Evolutionary conservation across 768 basidiomycete genomes (phyloP).

Genomic region (Tremella fuciformis): DNA sequence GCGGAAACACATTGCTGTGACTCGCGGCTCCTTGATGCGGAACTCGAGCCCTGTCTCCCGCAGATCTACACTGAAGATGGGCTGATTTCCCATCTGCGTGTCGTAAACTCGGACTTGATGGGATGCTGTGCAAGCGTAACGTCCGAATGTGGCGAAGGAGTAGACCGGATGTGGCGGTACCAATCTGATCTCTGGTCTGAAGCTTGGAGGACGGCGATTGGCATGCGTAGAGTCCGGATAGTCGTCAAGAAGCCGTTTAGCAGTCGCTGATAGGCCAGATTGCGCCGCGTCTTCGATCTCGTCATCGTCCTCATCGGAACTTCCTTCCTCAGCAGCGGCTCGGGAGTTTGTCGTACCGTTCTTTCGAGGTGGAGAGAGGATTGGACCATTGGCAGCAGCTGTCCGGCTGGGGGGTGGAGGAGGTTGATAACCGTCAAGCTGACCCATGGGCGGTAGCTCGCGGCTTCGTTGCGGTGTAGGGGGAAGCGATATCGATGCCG

Average conservation of each 20-base stretch:
- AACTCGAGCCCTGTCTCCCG: constrained; percentile 59
- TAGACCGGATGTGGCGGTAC: constrained; percentile 35
- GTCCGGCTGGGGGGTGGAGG: constrained; percentile 42
- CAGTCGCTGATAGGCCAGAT: constrained; percentile 17
- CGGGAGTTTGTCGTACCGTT: constrained; percentile 8
- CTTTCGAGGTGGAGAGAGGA: constrained; percentile 22
- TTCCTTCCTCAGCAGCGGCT: constrained; percentile 24
- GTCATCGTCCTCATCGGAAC: constrained; percentile 46
- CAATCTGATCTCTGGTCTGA: constrained; percentile 46
- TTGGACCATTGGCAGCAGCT: constrained; percentile 8
- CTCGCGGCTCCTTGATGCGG: constrained; percentile 63
- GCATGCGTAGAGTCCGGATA: constrained; percentile 55
- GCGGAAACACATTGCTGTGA: constrained; percentile 76
- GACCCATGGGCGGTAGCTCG: neutral
- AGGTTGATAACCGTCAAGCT: constrained; percentile 17
- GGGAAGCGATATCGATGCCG: too few relatives aligned
- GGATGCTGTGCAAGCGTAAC: constrained; percentile 49
- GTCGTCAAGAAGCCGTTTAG: constrained; percentile 49
- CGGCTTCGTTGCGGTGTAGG: too few relatives aligned
- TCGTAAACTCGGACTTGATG: constrained; percentile 52
- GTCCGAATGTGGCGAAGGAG: constrained; percentile 51
- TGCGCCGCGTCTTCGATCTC: constrained; percentile 28
- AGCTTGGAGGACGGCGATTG: constrained; percentile 53
- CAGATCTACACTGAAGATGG: constrained; percentile 59
- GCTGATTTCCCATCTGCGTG: constrained; percentile 34